Base-by-base conservation (phyloP, 106 monocot species). In the Cymbidium sinense region DNA sequence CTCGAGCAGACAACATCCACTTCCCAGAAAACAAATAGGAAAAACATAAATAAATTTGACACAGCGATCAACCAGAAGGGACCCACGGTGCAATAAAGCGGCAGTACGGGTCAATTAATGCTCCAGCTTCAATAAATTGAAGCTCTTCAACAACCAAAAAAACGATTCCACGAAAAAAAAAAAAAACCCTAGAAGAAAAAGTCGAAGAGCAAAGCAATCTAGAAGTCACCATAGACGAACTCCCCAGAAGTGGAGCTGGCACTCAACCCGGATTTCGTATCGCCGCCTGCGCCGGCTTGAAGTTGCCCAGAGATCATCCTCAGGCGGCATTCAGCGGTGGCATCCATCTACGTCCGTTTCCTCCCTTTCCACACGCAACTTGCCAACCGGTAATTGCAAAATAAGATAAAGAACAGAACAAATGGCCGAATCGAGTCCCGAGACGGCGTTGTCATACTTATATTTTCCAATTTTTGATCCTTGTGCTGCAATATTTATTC, bases 221-320 rank as follows among this genome's bases (percentile, higher is more conserved):
- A 58, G 5, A 58, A 64, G 21, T 77, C 43, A 89, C 88, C 86
- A 21, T 44, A n/a, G 34, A 81, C 78, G 79, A 83, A 89, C 44
- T 89, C 88, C 12, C 81, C 88, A 61, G 83, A 80, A 73, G 86
- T 79, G 33, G 79, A 44, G 33, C 70, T 81, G n/a, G 81, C 55
- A 37, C 27, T 70, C 34, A 89, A 75, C 50, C 50, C 77, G 29
- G 64, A 29, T n/a, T 6, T 7, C 15, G 31, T 39, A 50, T 50
- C n/a, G 27, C 73, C 29, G 25, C 5, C 37, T 58, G 25, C 28
- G 54, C 7, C 21, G 65, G 52, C 5, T 33, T 18, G 78, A 67
- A 89, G 81, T 39, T 89, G 88, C 69, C 73, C 83, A 34, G 85
- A 78, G 70, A 88, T 83, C 65, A 83, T 83, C 23, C 81, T 76